phyloP scores from a whole-genome alignment of 352 stramenopile genomes.

The Phytophthora colocasiae region DNA sequence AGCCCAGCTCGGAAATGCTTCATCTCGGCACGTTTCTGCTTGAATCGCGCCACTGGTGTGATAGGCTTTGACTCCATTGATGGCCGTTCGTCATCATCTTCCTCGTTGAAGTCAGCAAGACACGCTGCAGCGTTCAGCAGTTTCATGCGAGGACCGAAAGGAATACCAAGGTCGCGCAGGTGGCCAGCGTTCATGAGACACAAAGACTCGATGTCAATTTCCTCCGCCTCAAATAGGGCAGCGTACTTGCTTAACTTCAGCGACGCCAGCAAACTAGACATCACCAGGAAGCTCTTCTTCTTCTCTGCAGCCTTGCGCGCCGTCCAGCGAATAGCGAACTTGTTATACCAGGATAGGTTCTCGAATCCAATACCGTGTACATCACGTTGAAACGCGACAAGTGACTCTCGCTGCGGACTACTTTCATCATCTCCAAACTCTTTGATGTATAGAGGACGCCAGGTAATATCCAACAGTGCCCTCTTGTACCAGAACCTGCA shows the following conservation, averaged over 20 bases:
- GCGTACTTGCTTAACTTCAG: slow-evolving; percentile 87
- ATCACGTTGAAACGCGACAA: slow-evolving; percentile 89
- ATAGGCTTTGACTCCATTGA: slow-evolving; percentile 71
- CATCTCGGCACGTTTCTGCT: slow-evolving; percentile 83
- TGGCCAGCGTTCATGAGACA: slow-evolving; percentile 90
- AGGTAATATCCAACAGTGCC: slow-evolving; percentile 85
- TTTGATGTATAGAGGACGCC: slow-evolving; percentile 85
- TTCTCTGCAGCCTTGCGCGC: slow-evolving; percentile 84
- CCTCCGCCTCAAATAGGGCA: slow-evolving; percentile 86
- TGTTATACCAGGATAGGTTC: slow-evolving; percentile 87
- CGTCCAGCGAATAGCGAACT: slow-evolving; percentile 85
- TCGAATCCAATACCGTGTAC: slow-evolving; percentile 88
- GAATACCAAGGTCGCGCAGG: slow-evolving; percentile 83
- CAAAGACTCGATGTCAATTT: slow-evolving; percentile 89
- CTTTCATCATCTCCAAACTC: slow-evolving; percentile 87
- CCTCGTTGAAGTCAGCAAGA: slow-evolving; percentile 85
- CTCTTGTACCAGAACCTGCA: slow-evolving; percentile 90
- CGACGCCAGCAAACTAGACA: slow-evolving; percentile 81
- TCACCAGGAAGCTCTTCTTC: slow-evolving; percentile 91
- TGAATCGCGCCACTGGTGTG: slow-evolving; percentile 81
- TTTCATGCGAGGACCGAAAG: slow-evolving; percentile 87
- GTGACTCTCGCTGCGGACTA: slow-evolving; percentile 75
- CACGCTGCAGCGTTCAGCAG: slow-evolving; percentile 84
- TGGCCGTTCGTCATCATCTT: slow-evolving; percentile 75
- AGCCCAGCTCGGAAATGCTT: slow-evolving; percentile 88